phyloP scores from a whole-genome alignment of 2,329 filamentous ascomycete genomes.

The Clarireedia sp. region DNA sequence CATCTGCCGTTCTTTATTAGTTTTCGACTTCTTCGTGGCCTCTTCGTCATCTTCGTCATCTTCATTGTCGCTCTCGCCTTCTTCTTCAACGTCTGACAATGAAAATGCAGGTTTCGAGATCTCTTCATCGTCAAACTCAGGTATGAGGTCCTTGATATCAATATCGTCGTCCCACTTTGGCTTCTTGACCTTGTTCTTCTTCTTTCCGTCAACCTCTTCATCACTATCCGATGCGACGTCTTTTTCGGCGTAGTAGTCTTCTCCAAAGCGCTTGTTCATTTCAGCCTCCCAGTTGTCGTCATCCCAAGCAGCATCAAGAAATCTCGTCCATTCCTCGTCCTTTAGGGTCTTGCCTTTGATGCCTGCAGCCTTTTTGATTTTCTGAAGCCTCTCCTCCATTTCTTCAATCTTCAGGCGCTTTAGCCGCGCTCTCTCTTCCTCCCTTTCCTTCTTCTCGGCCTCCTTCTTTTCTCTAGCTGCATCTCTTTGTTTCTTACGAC shows the following conservation, averaged over 20 bases:
- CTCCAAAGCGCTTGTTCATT: slow-evolving; percentile 82
- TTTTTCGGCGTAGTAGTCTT: slow-evolving; percentile 75
- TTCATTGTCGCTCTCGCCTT: slow-evolving; percentile 36
- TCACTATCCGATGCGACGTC: slow-evolving; percentile 56
- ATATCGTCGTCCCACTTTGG: slow-evolving; percentile 96
- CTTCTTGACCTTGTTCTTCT: slow-evolving; percentile 62
- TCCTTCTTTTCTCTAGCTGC: slow-evolving; percentile 70
- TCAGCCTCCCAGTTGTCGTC: slow-evolving; percentile 83
- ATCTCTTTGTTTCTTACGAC: slow-evolving; percentile 71
- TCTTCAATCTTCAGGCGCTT: slow-evolving; percentile 87
- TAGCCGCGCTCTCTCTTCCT: slow-evolving; percentile 74
- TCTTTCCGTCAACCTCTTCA: slow-evolving; percentile 38
- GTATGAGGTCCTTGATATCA: slow-evolving; percentile 86
- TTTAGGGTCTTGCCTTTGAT: slow-evolving; percentile 57
- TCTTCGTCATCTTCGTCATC: slow-evolving; percentile 30
- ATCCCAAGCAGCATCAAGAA: slow-evolving; percentile 84
- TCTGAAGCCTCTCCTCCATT: slow-evolving; percentile 74
- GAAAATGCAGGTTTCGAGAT: slow-evolving; percentile 42
- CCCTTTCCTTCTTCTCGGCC: slow-evolving; percentile 64
- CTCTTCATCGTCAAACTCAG: slow-evolving; percentile 67
- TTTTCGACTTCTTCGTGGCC: slow-evolving; percentile 49
- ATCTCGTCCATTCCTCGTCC: slow-evolving; percentile 74
- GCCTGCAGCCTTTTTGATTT: slow-evolving; percentile 85
- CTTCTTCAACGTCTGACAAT: slow-evolving; percentile 46
- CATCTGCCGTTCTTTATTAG: slow-evolving; percentile 51